Base-by-base conservation (phyloP, 352 stramenopile species). In the Phytopythium sindhum region DNA sequence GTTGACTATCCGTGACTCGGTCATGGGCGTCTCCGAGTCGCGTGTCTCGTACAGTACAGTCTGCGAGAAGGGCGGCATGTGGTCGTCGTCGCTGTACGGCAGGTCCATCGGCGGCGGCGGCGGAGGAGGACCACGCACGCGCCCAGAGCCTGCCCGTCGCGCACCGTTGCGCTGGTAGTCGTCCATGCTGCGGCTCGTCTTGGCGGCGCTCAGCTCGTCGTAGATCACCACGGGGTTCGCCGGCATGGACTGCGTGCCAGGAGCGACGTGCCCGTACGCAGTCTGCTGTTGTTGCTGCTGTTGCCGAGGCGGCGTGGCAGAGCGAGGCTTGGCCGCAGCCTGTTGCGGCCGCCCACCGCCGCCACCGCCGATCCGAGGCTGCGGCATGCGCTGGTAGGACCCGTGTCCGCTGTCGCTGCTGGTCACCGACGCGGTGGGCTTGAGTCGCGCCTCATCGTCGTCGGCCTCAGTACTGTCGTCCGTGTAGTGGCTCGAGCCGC, bases 381-480 rank as follows among this genome's bases (percentile, higher is more conserved):
- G 73, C 21, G 63, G 65, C 11, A 74, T 59, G n/a, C 52, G 23
- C 21, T 67, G 64, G 42, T 51, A 70, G 0, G 65, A 70, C 0
- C 68, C 48, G 31, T 51, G 48, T 17, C 67, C 59, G 62, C 68
- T 75, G 60, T 68, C 60, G 51, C 65, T 77, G 50, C 67, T 77
- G 3, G 56, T 56, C 21, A 60, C 63, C n/a, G 73, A 72, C 21
- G 21, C 17, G 14, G 57, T 29, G 1, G 65, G 58, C 19, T 69
- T 41, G n/a, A 50, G 41, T 1, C 24, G 33, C 41, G 50, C 55
- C 2, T 67, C 61, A 50, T 70, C 61, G 0, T 66, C 61, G 21
- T 51, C 48, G 37, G 24, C 31, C 37, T 76, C 66, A 10, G 63
- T 63, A 31, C 73, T 78, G 50, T 80, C 71, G 37, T 81, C 65